These are phyloP conservation scores for Camellia oleifera DNA, from an alignment of 179 eudicot genomes.

Conservation along the genomic window DNA sequence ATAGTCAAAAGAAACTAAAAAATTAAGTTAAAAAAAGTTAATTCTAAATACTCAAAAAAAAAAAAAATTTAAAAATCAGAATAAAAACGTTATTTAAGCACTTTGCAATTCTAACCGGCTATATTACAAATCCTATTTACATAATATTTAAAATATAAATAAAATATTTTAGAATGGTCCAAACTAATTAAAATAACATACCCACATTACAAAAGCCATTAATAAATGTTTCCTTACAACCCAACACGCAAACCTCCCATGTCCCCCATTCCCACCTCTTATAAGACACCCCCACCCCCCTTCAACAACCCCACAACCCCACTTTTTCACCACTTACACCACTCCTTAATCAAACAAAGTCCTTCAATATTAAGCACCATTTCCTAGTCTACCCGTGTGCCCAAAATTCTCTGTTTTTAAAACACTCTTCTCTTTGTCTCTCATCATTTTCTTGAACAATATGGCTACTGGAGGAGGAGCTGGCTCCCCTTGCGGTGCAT, in stretches of 20 bases:
- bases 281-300: constrained; percentile 18
- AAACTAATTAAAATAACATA: constrained; percentile 17
- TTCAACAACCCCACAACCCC: constrained; percentile 13
- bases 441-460: neutral
- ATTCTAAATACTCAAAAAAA: too few species aligned
- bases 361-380: constrained; percentile 37
- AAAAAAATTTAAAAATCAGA: too few species aligned
- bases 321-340: constrained; percentile 21
- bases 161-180: neutral
- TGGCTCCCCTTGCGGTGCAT: constrained; percentile 95
- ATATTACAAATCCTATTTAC: neutral
- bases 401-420: neutral
- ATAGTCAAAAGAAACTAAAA: too few species aligned
- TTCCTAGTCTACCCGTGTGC: constrained; percentile 84
- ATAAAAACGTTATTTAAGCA: too few species aligned
- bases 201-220: constrained; percentile 44
- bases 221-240: constrained; percentile 56
- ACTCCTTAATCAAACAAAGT: constrained; percentile 1
- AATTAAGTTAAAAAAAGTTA: too few species aligned
- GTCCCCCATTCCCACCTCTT: constrained; percentile 35
- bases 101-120: neutral
- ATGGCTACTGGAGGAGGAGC: constrained; percentile 58
- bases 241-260: constrained; percentile 52
- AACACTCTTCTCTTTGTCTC: neutral
- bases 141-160: neutral